phyloP scores from a whole-genome alignment of 1,139 yeast genomes.

The Sugiyamaella xylanicola region DNA sequence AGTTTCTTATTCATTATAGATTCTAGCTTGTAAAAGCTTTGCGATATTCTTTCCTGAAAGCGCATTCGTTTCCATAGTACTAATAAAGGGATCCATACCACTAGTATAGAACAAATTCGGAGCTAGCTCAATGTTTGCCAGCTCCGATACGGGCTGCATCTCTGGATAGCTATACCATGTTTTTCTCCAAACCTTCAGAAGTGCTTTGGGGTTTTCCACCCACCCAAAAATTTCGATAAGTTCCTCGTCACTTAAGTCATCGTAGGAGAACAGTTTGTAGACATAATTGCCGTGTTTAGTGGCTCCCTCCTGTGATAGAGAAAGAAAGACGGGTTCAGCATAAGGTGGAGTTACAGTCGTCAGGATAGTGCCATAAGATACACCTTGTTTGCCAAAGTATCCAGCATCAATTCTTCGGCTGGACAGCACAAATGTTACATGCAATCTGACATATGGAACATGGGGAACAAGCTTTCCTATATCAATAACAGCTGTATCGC shows the following conservation, averaged over 20 bases:
- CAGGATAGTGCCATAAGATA: constrained; percentile 35
- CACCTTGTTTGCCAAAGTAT: constrained; percentile 28
- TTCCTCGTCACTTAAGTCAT: constrained; percentile 31
- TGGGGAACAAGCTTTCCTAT: constrained; percentile 22
- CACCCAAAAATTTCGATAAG: constrained; percentile 23
- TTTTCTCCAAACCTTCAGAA: constrained; percentile 22
- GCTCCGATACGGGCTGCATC: constrained; percentile 33
- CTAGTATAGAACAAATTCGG: constrained; percentile 46
- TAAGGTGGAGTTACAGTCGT: constrained; percentile 29
- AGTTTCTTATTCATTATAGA: background rate
- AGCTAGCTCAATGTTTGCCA: constrained; percentile 36
- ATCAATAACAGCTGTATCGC: background rate
- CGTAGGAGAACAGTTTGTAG: constrained; percentile 47
- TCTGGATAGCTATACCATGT: constrained; percentile 36
- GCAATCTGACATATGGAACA: constrained; percentile 39
- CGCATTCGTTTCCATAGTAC: constrained; percentile 55
- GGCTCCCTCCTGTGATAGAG: constrained; percentile 37
- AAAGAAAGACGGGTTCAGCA: constrained; percentile 19
- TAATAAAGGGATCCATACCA: constrained; percentile 48
- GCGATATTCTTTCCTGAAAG: constrained; percentile 50
- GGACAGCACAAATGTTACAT: constrained; percentile 39
- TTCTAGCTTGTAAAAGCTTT: constrained; percentile 14
- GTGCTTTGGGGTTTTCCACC: background rate
- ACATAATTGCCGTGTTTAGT: constrained; percentile 38
- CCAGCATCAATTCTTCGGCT: constrained; percentile 28